Evolutionary conservation across 768 basidiomycete genomes (phyloP), one percentile per base, ranked within the genome.

Genomic region (Suillus lakei): DNA sequence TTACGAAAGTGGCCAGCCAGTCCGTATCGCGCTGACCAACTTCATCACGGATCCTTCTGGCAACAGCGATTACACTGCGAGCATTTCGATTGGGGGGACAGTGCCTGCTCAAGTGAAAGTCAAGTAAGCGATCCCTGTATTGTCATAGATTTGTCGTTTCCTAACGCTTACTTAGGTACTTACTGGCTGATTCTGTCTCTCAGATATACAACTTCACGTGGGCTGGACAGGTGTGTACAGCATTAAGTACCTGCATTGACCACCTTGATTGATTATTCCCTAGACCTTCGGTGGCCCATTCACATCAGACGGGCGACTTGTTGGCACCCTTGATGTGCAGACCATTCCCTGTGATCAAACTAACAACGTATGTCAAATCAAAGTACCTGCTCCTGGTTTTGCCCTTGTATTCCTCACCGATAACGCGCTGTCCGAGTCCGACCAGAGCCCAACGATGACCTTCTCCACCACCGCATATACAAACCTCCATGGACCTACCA

Each of bases 321-420:
- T 79, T 54, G 91, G 91, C 54, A 70, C 74, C 0, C 79, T 86
- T 53, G 72, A 82, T 62, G 82, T 93, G 10, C 78, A 84, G 64
- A 88, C 85, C 0, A 82, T 94, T 41, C 68, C 76, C 16, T 96
- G 93, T 70, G 82, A 90, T 71, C 76, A 79, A 41, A 73, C 74
- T 6, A 77, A 79, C 62, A 84, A 85, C 69, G 79, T 79, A 0
- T 94, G 93, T 74, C 68, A 76, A 28, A 80, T 94, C 58, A 81
- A 81, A 9, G 85, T 94, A 54, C 84, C 85, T 39, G 90, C 91
- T 0, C 92, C 93, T 0, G 86, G 86, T 43, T 88, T 90, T 66
- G 91, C 91, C 1, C 81, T 95, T 53, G 90, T 95, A 65, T 92
- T 92, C 81, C 78, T 94, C 36, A 84, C 79, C 5, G 74, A 80